Conservation (phyloP, 768 basidiomycete species). For the Trametes cinnabarina region DNA sequence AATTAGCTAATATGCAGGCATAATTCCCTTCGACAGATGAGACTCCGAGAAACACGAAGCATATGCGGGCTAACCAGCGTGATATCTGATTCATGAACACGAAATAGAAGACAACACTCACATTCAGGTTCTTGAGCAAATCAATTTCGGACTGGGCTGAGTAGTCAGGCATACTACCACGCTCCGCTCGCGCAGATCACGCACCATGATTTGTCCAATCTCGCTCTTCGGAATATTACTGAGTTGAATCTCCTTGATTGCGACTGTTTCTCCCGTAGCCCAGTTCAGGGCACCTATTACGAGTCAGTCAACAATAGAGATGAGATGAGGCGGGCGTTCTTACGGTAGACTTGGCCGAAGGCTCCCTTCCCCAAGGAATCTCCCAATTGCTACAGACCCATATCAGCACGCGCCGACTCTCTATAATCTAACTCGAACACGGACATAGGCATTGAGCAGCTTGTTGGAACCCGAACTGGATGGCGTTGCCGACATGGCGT, state of each 20-base stretch:
- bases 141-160: constrained; percentile 86
- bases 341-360: constrained; percentile 95
- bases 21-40: too few species aligned
- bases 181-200: constrained; percentile 17
- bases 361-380: constrained; percentile 96
- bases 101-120: constrained; percentile 34
- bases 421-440: constrained; percentile 4
- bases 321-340: constrained; percentile 33
- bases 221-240: constrained; percentile 92
- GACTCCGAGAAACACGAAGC: too few species aligned
- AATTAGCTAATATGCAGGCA: too few species aligned
- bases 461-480: constrained; percentile 25
- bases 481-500: constrained; percentile 15
- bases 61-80: too few species aligned
- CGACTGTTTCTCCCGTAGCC: constrained; percentile 97
- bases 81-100: not conserved
- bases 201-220: constrained; percentile 95
- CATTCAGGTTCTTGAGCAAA: constrained; percentile 93
- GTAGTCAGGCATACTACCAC: not conserved
- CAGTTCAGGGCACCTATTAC: constrained; percentile 80
- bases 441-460: constrained; percentile 30
- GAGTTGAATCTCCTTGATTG: constrained; percentile 96
- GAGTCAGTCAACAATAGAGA: not conserved
- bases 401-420: not conserved
- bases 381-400: constrained; percentile 76